Percentiles rank a stretch among this genome's conserved stretches.
phyloP scores from a whole-genome alignment of 805 yeast species.

The Yarrowia bubula region DNA sequence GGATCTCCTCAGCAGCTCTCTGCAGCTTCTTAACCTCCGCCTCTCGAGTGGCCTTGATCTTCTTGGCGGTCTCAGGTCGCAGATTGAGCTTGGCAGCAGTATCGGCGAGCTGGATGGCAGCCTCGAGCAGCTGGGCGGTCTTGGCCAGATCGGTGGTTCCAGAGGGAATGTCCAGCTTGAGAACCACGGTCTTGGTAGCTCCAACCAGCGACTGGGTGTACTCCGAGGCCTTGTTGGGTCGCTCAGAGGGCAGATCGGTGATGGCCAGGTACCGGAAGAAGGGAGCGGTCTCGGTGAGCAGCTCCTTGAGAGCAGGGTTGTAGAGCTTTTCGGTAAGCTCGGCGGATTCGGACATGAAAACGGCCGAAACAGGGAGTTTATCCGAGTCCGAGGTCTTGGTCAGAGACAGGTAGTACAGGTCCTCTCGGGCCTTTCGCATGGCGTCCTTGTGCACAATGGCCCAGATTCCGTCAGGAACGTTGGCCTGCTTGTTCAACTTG shows the following conservation, averaged over 20 bases:
- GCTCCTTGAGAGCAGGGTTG: conserved; percentile 47
- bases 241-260: conserved; percentile 78
- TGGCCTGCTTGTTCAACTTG: conserved; percentile 53
- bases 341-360: conserved; percentile 83
- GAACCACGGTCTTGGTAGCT: conserved; percentile 41
- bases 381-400: conserved; percentile 77
- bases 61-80: conserved; percentile 73
- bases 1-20: conserved; percentile 62
- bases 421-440: conserved; percentile 73
- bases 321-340: conserved; percentile 72
- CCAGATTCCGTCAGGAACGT: conserved; percentile 69
- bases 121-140: conserved; percentile 50
- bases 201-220: conserved; percentile 45
- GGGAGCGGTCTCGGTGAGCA: conserved; percentile 46
- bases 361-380: conserved; percentile 69
- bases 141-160: conserved; percentile 51
- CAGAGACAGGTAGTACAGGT: conserved; percentile 77
- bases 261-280: conserved; percentile 67
- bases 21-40: conserved; percentile 66
- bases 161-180: conserved; percentile 55
- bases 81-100: conserved; percentile 50
- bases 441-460: conserved; percentile 81
- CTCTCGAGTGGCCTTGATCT: conserved; percentile 74
- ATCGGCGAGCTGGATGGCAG: conserved; percentile 61
- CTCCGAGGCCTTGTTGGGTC: conserved; percentile 61